Evolutionary conservation across 1,284 basidiomycete species (phyloP).

Genomic region (Apiotrichum sp.): DNA sequence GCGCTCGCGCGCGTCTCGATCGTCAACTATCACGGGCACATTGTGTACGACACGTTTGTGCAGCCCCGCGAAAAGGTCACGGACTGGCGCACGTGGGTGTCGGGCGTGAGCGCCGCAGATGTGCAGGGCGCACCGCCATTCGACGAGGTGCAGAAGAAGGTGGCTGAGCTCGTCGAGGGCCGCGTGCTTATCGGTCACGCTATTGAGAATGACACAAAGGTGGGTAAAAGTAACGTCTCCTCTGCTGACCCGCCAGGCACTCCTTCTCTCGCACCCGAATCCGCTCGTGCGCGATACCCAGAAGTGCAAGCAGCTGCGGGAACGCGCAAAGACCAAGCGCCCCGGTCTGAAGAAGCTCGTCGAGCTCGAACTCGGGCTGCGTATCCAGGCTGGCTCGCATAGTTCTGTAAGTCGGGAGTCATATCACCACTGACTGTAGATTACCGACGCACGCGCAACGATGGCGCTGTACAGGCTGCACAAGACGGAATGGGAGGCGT

Average conservation of each 20-base stretch:
- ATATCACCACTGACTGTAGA: slow-evolving; percentile 50
- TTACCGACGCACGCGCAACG: slow-evolving; percentile 87
- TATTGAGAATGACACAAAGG: slow-evolving; percentile 84
- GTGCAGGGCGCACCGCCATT: slow-evolving; percentile 75
- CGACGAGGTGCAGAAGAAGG: slow-evolving; percentile 69
- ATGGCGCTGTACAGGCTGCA: slow-evolving; percentile 93
- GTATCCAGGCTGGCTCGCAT: slow-evolving; percentile 84
- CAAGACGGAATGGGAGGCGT: slow-evolving; percentile 73
- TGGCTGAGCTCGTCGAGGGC: slow-evolving; percentile 71
- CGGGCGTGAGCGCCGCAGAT: slow-evolving; percentile 73
- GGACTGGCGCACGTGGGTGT: slow-evolving; percentile 89
- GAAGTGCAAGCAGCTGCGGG: slow-evolving; percentile 50
- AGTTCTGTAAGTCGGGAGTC: slow-evolving; percentile 58
- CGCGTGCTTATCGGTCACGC: slow-evolving; percentile 90
- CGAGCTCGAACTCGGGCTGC: slow-evolving; percentile 69
- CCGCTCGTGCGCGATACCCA: slow-evolving; percentile 79
- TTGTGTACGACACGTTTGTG: slow-evolving; percentile 81
- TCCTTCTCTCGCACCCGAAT: slow-evolving; percentile 84
- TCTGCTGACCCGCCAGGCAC: slow-evolving; percentile 53
- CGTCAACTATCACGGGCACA: slow-evolving; percentile 81
- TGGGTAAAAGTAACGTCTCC: slow-evolving; percentile 41
- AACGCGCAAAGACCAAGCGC: slow-evolving; percentile 55
- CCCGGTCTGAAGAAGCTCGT: slow-evolving; percentile 76
- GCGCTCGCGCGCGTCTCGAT: slow-evolving; percentile 84
- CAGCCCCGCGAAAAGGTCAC: slow-evolving; percentile 80